phyloP scores from a whole-genome alignment of 371 early-diverging fungal genomes.

The Homolaphlyctis polyrhiza region DNA sequence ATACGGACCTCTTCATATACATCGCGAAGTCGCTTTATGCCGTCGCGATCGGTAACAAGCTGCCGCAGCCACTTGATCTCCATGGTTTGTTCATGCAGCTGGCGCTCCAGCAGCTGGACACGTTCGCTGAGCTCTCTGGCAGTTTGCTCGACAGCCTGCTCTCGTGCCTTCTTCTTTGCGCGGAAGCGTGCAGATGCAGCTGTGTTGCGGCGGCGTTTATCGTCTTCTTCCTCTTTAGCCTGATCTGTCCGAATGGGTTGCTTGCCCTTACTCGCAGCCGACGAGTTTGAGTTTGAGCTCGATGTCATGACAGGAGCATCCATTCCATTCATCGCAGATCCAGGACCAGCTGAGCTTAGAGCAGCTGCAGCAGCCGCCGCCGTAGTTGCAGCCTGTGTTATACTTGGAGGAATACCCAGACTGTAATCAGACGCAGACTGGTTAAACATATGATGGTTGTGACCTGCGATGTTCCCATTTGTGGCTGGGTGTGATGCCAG shows the following conservation, averaged over 20 bases:
- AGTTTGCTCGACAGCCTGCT: constrained; percentile 76
- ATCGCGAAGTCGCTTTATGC: constrained; percentile 21
- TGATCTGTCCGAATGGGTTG: background rate
- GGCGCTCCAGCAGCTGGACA: constrained; percentile 61
- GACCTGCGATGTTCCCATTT: no score
- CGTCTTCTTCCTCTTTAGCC: constrained; percentile 25
- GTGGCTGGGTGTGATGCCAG: no score
- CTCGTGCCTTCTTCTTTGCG: constrained; percentile 84
- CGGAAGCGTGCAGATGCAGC: constrained; percentile 95
- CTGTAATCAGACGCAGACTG: no score
- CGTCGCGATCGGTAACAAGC: constrained; percentile 61
- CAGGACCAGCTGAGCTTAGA: no score
- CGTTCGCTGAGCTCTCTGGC: constrained; percentile 78
- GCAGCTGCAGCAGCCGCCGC: no score
- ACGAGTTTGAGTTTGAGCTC: background rate
- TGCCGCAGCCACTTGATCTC: constrained; percentile 87
- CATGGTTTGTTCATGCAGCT: constrained; percentile 61
- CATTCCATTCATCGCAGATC: no score
- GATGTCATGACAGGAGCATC: no score
- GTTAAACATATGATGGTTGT: no score
- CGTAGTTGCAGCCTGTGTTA: no score
- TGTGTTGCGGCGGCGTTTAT: constrained; percentile 89
- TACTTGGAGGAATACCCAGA: no score
- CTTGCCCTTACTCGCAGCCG: background rate
- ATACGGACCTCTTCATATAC: constrained; percentile 27